A percentile compares a stretch with the other conserved stretches of the same genome.
phyloP scores from a whole-genome alignment of 2,329 filamentous ascomycete species.

The Trichoderma lentiforme region DNA sequence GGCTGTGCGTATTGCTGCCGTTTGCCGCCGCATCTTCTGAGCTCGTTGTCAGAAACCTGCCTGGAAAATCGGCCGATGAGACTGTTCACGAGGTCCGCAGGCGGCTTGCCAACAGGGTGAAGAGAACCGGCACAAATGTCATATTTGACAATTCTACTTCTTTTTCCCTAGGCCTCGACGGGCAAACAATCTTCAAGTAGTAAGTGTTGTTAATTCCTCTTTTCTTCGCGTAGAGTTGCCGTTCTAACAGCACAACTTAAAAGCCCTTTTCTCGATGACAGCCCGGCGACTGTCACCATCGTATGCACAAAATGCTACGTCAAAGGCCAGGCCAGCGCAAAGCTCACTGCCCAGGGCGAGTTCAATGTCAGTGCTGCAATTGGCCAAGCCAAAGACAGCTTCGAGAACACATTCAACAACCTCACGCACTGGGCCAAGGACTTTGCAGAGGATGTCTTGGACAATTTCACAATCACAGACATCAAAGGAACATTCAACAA shows the following conservation, averaged over 20 bases:
- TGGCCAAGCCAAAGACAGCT: constrained; percentile 27
- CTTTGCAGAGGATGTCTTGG: constrained; percentile 25
- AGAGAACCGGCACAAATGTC: constrained; percentile 6
- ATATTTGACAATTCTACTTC: constrained; percentile 20
- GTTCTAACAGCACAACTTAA: neutral
- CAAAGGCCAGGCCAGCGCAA: constrained; percentile 43
- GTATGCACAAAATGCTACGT: constrained; percentile 43
- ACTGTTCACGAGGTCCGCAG: constrained; percentile 19
- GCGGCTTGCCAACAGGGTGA: constrained; percentile 13
- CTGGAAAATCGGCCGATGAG: constrained; percentile 14
- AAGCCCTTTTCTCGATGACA: neutral
- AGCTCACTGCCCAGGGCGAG: constrained; percentile 39
- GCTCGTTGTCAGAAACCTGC: constrained; percentile 16
- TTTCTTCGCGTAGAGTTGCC: neutral
- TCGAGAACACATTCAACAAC: constrained; percentile 34
- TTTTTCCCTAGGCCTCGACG: constrained; percentile 5
- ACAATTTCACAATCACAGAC: constrained; percentile 12
- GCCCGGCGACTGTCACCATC: constrained; percentile 17
- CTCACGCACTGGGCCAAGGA: constrained; percentile 32
- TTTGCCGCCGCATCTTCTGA: constrained; percentile 6
- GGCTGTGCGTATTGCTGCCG: neutral
- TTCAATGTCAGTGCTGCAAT: constrained; percentile 38
- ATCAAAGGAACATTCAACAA: constrained; percentile 31
- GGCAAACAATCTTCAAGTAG: constrained; percentile 20
- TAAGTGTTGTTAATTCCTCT: neutral